Evolutionary conservation across 257 asterid genomes (phyloP), one percentile per base, ranked within the genome.

Genomic region (Schizonepeta tenuifolia): DNA sequence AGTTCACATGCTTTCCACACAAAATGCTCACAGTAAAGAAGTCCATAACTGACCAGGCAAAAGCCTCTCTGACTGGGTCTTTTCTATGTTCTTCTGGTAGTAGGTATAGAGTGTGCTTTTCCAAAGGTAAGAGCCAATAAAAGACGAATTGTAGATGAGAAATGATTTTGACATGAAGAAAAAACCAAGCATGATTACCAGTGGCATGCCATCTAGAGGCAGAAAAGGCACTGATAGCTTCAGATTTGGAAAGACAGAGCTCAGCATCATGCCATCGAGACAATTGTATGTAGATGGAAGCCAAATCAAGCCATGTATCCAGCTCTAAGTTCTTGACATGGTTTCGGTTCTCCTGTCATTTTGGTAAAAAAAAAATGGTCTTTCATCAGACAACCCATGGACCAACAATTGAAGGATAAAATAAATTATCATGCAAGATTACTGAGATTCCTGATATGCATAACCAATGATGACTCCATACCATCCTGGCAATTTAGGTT

Each of bases 281-380:
- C 82, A 86, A 81, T 56, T 81, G 83, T 65, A 86, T 86, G 81
- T 95, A 92, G 77, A 95, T 82, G 73, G 86, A 86, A 64, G 98
- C 96, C 86, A 95, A 77, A 79, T 90, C 97, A 58, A 83, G 90
- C 98, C 97, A 95, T 14, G 85, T 88, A 71, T 86, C 97, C 78
- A 81, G 75, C 84, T 94, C 97, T 75, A 89, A 81, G 40, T 67
- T 73, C 55, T 67, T 79, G 54, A 80, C 67, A 28, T 75, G 81
- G 61, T 78, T 78, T 69, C 51, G 76, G 47, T 72, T 69, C 36
- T 78, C 87, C 96, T 93, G 89, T 40, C 78, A 86, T 56, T 68
- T 58, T 28, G 62, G 62, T 4, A 61, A 13, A 69, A 57, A 40
- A 67, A 28, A 13, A 46, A 24, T 24, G 54, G 17, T 14, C 13